Evolutionary conservation across 495 filamentous ascomycete species (phyloP).

Genomic region (Talaromyces trachyspermus): DNA sequence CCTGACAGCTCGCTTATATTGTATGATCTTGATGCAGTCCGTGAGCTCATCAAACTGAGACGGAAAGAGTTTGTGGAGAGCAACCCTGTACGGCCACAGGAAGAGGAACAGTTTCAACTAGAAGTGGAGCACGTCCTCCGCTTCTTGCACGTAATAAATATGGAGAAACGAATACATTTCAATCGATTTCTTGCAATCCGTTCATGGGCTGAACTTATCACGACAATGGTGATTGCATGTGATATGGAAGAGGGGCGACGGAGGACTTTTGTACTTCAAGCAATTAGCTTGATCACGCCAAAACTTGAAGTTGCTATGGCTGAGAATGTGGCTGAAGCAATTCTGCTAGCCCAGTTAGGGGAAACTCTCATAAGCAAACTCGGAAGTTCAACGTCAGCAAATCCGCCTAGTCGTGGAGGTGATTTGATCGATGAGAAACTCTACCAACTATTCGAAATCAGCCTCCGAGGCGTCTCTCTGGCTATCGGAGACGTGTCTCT

Average conservation of each 20-base stretch:
- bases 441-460: slow-evolving; percentile 82
- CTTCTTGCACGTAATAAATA: slow-evolving; percentile 62
- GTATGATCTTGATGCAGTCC: slow-evolving; percentile 51
- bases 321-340: slow-evolving; percentile 54
- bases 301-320: slow-evolving; percentile 69
- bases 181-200: slow-evolving; percentile 58
- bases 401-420: slow-evolving; percentile 41
- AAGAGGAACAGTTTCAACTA: slow-evolving; percentile 46
- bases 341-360: slow-evolving; percentile 68
- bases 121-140: slow-evolving; percentile 53
- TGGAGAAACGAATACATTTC: slow-evolving; percentile 47
- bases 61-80: slow-evolving; percentile 45
- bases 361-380: slow-evolving; percentile 69
- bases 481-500: slow-evolving; percentile 62
- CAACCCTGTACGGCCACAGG: slow-evolving; percentile 45
- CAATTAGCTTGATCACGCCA: slow-evolving; percentile 76
- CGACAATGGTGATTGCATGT: slow-evolving; percentile 69
- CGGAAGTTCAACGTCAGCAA: slow-evolving; percentile 44
- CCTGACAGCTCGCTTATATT: slow-evolving; percentile 35
- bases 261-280: slow-evolving; percentile 70
- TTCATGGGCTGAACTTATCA: slow-evolving; percentile 75
- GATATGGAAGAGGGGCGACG: slow-evolving; percentile 61
- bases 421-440: slow-evolving; percentile 83
- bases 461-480: slow-evolving; percentile 64
- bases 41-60: slow-evolving; percentile 52